Percentiles rank a stretch among this genome's conserved stretches.
Evolutionary conservation across 352 stramenopile species (phyloP).

Genomic region (Phytophthora ohioensis): DNA sequence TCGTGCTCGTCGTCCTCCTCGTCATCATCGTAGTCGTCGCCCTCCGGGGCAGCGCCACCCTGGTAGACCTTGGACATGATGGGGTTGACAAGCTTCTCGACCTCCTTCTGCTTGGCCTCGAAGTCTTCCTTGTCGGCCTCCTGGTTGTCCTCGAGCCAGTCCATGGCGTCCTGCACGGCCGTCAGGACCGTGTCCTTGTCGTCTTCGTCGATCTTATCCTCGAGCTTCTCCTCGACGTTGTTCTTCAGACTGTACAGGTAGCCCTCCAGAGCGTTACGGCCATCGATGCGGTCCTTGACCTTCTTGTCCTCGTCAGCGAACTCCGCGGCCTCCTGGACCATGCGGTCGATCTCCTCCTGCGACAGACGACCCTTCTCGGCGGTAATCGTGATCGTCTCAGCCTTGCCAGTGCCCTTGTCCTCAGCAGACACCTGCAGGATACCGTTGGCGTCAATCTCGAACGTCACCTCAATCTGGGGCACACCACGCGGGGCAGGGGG

Average conservation of each 20-base stretch:
- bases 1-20: slow-evolving; percentile 91
- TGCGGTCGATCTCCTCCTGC: slow-evolving; percentile 99
- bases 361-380: slow-evolving; percentile 98
- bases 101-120: slow-evolving; percentile 98
- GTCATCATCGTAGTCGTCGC: slow-evolving; percentile 82
- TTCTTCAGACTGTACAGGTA: slow-evolving; percentile 98
- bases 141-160: slow-evolving; percentile 99
- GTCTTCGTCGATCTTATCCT: slow-evolving; percentile 96
- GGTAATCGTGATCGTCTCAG: slow-evolving; percentile 98
- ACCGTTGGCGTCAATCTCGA: slow-evolving; percentile 99
- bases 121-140: slow-evolving; percentile 99
- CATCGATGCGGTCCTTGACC: slow-evolving; percentile 97
- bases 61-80: slow-evolving; percentile 99
- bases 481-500: slow-evolving; percentile 97
- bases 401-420: slow-evolving; percentile 99
- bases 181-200: slow-evolving; percentile 92
- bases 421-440: slow-evolving; percentile 98
- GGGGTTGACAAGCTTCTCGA: slow-evolving; percentile 98
- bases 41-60: slow-evolving; percentile 67
- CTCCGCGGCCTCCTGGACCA: slow-evolving; percentile 98
- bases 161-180: slow-evolving; percentile 97
- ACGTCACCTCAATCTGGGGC: slow-evolving; percentile 99
- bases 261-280: slow-evolving; percentile 96
- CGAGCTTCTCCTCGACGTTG: slow-evolving; percentile 94
- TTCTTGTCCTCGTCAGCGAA: slow-evolving; percentile 99